Percentiles rank a stretch among this genome's conserved stretches.
These are phyloP conservation scores for Bifiguratus adelaidae DNA, from an alignment of 192 early-diverging fungal species.

Conservation along the genomic window DNA sequence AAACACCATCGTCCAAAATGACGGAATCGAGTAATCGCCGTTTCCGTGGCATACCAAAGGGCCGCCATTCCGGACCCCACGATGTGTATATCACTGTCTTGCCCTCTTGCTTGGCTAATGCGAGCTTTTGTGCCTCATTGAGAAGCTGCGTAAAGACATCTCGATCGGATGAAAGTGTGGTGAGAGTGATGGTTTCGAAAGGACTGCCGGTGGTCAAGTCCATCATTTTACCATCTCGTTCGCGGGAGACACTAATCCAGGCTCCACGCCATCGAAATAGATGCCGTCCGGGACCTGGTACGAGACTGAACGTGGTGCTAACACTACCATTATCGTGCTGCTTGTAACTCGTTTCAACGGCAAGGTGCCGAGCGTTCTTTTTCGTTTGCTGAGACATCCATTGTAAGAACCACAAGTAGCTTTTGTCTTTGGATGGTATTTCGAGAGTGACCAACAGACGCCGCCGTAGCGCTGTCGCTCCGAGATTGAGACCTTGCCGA, in stretches of 20 bases:
- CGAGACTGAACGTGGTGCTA: constrained; percentile 71
- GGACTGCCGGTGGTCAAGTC: constrained; percentile 87
- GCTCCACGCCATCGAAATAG: constrained; percentile 66
- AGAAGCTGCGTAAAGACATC: constrained; percentile 66
- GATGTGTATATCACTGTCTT: constrained; percentile 94
- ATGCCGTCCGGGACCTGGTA: constrained; percentile 90
- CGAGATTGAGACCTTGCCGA: constrained; percentile 56
- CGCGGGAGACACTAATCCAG: constrained; percentile 78
- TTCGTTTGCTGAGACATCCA: constrained; percentile 71
- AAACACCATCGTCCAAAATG: constrained; percentile 57
- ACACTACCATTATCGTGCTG: constrained; percentile 88
- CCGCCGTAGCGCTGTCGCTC: constrained; percentile 58
- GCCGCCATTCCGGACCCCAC: constrained; percentile 93
- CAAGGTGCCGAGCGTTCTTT: constrained; percentile 52
- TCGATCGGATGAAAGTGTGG: constrained; percentile 77
- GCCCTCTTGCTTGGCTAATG: constrained; percentile 83
- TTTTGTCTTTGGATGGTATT: constrained; percentile 88
- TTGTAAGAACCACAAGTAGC: constrained; percentile 87
- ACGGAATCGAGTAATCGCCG: constrained; percentile 60
- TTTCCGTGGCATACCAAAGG: constrained; percentile 87
- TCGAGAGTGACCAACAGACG: constrained; percentile 84
- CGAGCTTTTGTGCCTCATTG: constrained; percentile 68
- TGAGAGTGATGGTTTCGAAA: constrained; percentile 91
- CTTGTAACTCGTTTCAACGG: constrained; percentile 81
- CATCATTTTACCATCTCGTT: constrained; percentile 79